Base-by-base conservation (phyloP, 176 grass and related monocot species). In the Poa annua region DNA sequence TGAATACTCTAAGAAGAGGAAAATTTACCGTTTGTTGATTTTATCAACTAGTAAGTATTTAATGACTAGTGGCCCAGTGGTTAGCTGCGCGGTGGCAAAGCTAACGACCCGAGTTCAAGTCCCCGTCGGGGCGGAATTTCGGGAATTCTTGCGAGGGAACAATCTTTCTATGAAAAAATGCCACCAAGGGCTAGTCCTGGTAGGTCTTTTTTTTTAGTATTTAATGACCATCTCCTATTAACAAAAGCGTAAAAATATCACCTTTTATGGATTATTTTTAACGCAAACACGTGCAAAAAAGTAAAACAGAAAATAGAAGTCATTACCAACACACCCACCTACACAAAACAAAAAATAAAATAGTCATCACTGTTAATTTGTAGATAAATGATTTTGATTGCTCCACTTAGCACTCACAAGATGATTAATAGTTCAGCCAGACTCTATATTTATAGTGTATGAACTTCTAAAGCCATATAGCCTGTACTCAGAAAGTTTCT, bases 361-460 rank as follows among this genome's bases (percentile, higher is more conserved):
- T 10, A 56, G 24, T 22, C 19, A 32, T 33, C 55, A 20, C 9
- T 48, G 6, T 66, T 74, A 54, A 54, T 47, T 74, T 32, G 13
- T 36, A 10, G 47, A 25, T 14, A 24, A 34, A 68, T 71, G 8
- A 20, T 76, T 83, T 74, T 77, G 2, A 44, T 14, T 71, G 14
- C 14, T n/a, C 79, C 56, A 11, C 14, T n/a, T 88, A 50, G 61
- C 52, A 72, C 72, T 34, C 35, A 15, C 50, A 20, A 35, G 55
- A 5, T 84, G 75, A 14, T 53, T 81, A 34, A 14, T 49, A 80
- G 8, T 80, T 79, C 52, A 75, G 59, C 34, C 25, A 34, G 14
- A 12, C 17, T 81, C 4, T 82, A 38, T 24, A 52, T 26, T 83
- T 77, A 11, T 71, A 17, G 61, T 22, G 61, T 21, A 24, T 42